phyloP scores from a whole-genome alignment of 306 rosid genomes.

The Prunus davidiana region DNA sequence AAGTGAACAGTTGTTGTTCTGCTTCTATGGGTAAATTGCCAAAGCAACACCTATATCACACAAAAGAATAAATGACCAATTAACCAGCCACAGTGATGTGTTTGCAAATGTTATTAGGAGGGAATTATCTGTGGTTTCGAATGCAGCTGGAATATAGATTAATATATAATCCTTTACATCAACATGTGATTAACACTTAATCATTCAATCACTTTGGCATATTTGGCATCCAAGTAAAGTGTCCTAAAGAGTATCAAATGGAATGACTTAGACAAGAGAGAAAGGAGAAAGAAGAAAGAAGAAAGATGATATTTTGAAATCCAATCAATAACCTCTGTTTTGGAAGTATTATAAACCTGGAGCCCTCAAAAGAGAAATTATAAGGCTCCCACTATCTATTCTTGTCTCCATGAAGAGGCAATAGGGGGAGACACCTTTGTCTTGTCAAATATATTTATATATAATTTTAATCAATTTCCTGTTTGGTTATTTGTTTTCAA shows the following conservation, averaged over 20 bases:
- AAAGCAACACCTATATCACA: too few species aligned
- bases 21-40: not conserved
- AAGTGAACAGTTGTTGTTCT: not conserved
- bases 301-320: slow-evolving; percentile 17
- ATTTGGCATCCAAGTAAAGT: slow-evolving; percentile 26
- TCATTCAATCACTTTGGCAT: not conserved
- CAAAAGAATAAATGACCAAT: too few species aligned
- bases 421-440: slow-evolving; percentile 22
- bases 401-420: slow-evolving; percentile 36
- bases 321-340: slow-evolving; percentile 30
- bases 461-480: not conserved
- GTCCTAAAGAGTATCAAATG: slow-evolving; percentile 11
- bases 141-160: not conserved
- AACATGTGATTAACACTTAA: not conserved
- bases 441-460: not conserved
- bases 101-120: not conserved
- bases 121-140: not conserved
- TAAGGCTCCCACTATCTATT: slow-evolving; percentile 31
- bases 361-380: slow-evolving; percentile 63
- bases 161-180: not conserved
- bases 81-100: not conserved
- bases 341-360: slow-evolving; percentile 78
- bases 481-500: not conserved
- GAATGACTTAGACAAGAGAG: slow-evolving; percentile 2
- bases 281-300: slow-evolving; percentile 1